Evolutionary conservation across 345 rosid species (phyloP).

Genomic region (Kandelia obovata): DNA sequence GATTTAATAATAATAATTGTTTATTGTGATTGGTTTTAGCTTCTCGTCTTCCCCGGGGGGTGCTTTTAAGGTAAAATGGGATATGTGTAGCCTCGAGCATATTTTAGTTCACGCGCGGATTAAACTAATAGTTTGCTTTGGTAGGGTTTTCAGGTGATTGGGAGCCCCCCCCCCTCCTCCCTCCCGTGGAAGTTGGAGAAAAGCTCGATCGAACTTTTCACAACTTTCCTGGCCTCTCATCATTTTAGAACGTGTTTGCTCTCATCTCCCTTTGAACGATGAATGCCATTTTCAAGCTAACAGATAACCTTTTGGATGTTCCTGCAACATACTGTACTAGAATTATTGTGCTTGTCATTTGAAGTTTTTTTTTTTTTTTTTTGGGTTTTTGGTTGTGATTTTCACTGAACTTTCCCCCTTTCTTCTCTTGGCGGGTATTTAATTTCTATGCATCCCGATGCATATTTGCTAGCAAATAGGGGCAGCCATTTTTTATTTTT

Average conservation of each 20-base stretch:
- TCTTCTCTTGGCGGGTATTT: too few relatives aligned
- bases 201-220: conserved; percentile 11
- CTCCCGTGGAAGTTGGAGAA: conserved; percentile 22
- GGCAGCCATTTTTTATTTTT: too few relatives aligned
- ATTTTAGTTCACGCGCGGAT: conserved; percentile 25
- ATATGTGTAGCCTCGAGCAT: neutral
- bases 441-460: too few relatives aligned
- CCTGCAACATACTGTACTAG: neutral
- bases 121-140: conserved; percentile 11
- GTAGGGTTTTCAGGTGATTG: neutral
- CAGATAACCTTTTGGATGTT: too few relatives aligned
- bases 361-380: neutral
- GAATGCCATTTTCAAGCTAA: neutral
- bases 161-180: conserved; percentile 27
- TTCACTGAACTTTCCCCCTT: too few relatives aligned
- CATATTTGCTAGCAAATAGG: too few relatives aligned
- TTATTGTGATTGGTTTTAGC: neutral
- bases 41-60: neutral
- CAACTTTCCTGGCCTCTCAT: neutral
- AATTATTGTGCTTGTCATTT: neutral
- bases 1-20: conserved; percentile 1
- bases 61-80: conserved; percentile 18
- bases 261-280: neutral
- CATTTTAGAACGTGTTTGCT: neutral
- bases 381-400: neutral